Evolutionary conservation across 495 filamentous ascomycete genomes (phyloP), one percentile per base, ranked within the genome.

Genomic region (Trichoderma asperelloides): DNA sequence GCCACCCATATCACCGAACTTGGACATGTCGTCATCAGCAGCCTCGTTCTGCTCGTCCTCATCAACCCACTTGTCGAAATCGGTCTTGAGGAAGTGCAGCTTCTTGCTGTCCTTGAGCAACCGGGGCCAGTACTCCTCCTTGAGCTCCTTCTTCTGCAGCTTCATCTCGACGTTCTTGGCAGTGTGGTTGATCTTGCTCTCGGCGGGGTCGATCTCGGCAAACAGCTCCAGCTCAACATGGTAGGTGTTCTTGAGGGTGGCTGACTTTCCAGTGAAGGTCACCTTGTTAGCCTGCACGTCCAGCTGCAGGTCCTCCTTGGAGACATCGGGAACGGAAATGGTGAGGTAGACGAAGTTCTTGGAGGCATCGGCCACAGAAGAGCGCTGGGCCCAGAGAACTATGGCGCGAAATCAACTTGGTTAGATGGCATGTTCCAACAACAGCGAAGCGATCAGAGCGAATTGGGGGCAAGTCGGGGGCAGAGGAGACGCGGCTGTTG

Each of bases 61-160:
- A 77, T 98, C 96, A 71, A 98, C 93, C 96, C 96, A 98, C 92
- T 98, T 98, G 80, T 97, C 92, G 73, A 98, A 98, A 78, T 98
- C 89, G 71, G 95, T 98, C 91, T 96, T 97, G 73, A 98, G 78
- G 87, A 95, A 98, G 82, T 98, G 95, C 65, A 88, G 75, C 84
- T 91, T 97, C 86, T 92, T 89, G 45, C 78, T 78, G 30, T 91
- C 90, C 87, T 97, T 96, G 74, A 96, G 80, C 67, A 98, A 84
- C 70, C 95, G 87, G 47, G 95, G 95, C 95, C 95, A 98, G 84
- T 88, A 98, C 73, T 92, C 91, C 68, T 87, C 82, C 78, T 91
- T 90, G 37, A 92, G 82, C 71, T 96, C 93, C 89, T 97, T 97
- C 91, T 98, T 98, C 77, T 89, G 85, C 79, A 98, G 85, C 73